Base-by-base conservation (phyloP, 768 basidiomycete species). In the Cyathus striatus region DNA sequence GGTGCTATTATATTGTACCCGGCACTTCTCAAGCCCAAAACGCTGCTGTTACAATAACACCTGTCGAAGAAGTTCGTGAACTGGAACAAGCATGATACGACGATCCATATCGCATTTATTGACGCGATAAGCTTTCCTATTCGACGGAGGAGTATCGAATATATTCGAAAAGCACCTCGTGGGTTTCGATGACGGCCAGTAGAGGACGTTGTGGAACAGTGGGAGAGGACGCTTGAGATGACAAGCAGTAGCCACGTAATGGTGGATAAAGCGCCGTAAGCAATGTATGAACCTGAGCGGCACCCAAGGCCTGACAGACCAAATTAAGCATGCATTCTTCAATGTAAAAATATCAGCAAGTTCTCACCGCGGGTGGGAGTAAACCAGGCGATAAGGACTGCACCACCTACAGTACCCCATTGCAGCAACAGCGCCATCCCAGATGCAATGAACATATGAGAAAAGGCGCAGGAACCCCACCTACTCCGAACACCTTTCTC, bases 21-120 rank as follows among this genome's bases (percentile, higher is more conserved):
- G 1, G 18, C 23, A 0, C 24, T 1, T 1, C 62, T 60, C 5
- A 49, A 47, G 5, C 58, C 57, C 3, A 64, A 40, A n/a, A 57
- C 57, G 42, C 55, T 58, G 48, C 59, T 55, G 27, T 65, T 60
- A 46, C 63, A 66, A 18, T 59, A 66, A 33, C 63, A 66, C 5
- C 55, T 45, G 33, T 62, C 50, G 14, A 57, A 61, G 32, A 62
- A 54, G 6, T 48, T 58, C 23, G 49, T 54, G 44, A 64, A 62
- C 40, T 64, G 60, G 33, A 64, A 56, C 4, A 62, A 16, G 27
- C 59, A 61, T n/a, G 47, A 26, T 5, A 50, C 38, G 7, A 66
- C 27, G 21, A 63, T 54, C 60, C 62, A 57, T 5, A 57, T 25
- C 0, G 62, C 54, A 32, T 66, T 66, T 10, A 43, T 6, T 1